Base-by-base conservation (phyloP, 2,329 filamentous ascomycete genomes). In the Pyrenochaeta sp. region DNA sequence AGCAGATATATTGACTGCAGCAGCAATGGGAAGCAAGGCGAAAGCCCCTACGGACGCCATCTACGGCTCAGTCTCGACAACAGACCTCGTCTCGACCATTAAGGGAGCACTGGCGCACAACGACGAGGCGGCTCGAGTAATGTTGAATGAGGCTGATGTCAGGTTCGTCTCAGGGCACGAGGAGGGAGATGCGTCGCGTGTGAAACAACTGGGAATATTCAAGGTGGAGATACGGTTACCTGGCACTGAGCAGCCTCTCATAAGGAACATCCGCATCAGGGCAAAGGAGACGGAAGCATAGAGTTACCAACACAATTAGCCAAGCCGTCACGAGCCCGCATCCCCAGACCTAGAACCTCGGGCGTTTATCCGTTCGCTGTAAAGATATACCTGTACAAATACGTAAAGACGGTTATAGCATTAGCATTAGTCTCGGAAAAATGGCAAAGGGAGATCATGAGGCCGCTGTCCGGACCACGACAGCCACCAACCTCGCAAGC, bases 171-270 rank as follows among this genome's bases (percentile, higher is more conserved):
- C 74, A 10, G 68, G 68, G 9, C 64, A 72, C 34, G 74, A 77
- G 40, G 73, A 77, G 46, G 72, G 60, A 25, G 77, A 78, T 32
- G 67, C 72, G 28, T 79, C 79, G 56, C 79, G 80, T 43, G 79
- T 87, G 46, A 86, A 86, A 77, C 74, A 81, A 61, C 64, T 86
- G 22, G 85, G 85, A 44, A 77, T 80, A 52, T 87, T 81, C 71
- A 78, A 80, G 56, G 75, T 86, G 43, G 81, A 84, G 69, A 82
- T 87, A 54, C 77, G 69, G 58, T 66, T 85, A 47, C 80, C 81
- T 50, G 84, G 84, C 7, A 77, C 78, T n/a, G 74, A 77, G 44
- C 71, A 75, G 52, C 59, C 72, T 45, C 57, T 77, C 42, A 66
- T 66, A 22, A 70, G 75, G 52, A 74, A 63, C 44, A 61, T 77